Evolutionary conservation across 208 protist species (phyloP).

Genomic region (Strigomonas culicis): DNA sequence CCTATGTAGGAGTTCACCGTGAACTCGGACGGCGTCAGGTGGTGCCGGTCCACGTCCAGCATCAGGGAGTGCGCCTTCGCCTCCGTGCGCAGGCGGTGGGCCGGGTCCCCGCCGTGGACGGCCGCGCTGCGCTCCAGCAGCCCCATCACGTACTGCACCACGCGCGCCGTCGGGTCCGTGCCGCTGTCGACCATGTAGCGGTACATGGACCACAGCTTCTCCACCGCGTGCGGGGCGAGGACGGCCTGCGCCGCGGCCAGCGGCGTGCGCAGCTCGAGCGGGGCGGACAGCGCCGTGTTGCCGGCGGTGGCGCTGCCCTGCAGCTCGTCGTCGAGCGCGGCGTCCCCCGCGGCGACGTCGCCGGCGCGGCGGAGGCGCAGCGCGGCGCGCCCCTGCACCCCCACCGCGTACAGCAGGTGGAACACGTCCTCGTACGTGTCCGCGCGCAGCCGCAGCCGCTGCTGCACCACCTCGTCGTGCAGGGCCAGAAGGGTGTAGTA

Average conservation of each 20-base stretch:
- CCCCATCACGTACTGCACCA: slow-evolving; percentile 74
- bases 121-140: slow-evolving; percentile 42
- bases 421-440: slow-evolving; percentile 86
- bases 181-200: slow-evolving; percentile 83
- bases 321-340: slow-evolving; percentile 21
- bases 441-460: slow-evolving; percentile 58
- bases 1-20: slow-evolving; percentile 71
- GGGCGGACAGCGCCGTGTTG: slow-evolving; percentile 21
- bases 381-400: slow-evolving; percentile 17
- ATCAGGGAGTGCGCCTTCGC: slow-evolving; percentile 73
- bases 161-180: slow-evolving; percentile 62
- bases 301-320: slow-evolving; percentile 9
- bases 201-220: slow-evolving; percentile 69
- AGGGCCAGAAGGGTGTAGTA: slow-evolving; percentile 50
- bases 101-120: slow-evolving; percentile 17
- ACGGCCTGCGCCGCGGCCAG: slow-evolving; percentile 36
- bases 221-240: slow-evolving; percentile 26
- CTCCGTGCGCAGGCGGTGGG: slow-evolving; percentile 20
- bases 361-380: not conserved
- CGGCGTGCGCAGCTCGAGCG: slow-evolving; percentile 33
- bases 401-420: slow-evolving; percentile 60
- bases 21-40: slow-evolving; percentile 59
- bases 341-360: not conserved
- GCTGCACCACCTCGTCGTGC: slow-evolving; percentile 54
- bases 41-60: slow-evolving; percentile 77